A percentile compares a stretch with the other conserved stretches of the same genome.
Conservation (phyloP, 2,329 filamentous ascomycete genomes). For the Alternaria sp. region DNA sequence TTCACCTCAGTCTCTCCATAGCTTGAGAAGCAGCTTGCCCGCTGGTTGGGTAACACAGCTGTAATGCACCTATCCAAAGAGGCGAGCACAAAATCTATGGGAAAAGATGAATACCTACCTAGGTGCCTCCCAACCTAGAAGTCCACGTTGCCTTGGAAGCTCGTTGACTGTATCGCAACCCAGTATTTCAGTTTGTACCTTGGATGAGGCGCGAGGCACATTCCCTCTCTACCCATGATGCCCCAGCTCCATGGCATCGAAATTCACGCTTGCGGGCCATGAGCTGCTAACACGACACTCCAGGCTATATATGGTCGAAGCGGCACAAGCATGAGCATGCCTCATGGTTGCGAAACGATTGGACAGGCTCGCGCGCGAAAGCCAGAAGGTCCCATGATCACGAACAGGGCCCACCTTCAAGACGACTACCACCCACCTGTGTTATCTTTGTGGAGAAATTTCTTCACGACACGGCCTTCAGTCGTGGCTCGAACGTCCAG, state of each 20-base stretch:
- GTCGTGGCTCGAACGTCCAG: not conserved
- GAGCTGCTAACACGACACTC: not conserved
- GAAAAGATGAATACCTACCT: not conserved
- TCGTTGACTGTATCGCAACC: not conserved
- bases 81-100: not conserved
- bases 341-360: not conserved
- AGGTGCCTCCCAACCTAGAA: not conserved
- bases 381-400: not conserved
- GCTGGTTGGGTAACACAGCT: not conserved
- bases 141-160: not conserved
- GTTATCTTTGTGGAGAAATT: not conserved
- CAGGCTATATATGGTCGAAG: not conserved
- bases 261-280: not conserved
- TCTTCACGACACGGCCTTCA: not conserved
- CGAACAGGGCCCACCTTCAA: not conserved
- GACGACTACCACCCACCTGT: not conserved
- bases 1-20: not conserved
- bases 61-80: not conserved
- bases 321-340: not conserved
- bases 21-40: not conserved
- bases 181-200: not conserved
- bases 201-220: not conserved
- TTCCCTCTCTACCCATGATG: not conserved
- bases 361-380: not conserved
- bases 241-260: not conserved